These are phyloP conservation scores for Rhodotorula sp. DNA, from an alignment of 1,284 basidiomycete species.

Conservation along the genomic window DNA sequence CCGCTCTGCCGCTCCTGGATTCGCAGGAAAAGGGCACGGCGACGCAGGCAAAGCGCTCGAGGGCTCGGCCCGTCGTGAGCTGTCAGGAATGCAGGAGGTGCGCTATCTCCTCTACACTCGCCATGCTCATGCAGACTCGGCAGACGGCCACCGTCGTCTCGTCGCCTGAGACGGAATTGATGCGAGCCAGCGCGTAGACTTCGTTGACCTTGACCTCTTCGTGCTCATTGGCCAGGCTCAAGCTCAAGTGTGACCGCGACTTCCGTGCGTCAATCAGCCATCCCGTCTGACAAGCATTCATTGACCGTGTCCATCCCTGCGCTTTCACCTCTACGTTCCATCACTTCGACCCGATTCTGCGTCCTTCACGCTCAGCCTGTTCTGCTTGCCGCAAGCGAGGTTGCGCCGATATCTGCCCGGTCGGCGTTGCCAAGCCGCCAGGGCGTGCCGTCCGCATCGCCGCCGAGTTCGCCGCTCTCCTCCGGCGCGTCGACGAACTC, in stretches of 20 bases:
- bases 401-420: conserved; percentile 30
- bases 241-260: conserved; percentile 29
- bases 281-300: too few species aligned
- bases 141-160: neutral
- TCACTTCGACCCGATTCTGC: neutral
- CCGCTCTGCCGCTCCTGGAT: neutral
- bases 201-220: neutral
- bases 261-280: conserved; percentile 1
- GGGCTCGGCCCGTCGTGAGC: neutral
- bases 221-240: conserved; percentile 10
- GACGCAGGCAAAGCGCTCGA: too few species aligned
- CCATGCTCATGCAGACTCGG: neutral
- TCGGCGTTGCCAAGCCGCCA: conserved; percentile 17
- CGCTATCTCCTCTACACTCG: neutral
- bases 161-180: too few species aligned
- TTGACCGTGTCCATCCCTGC: too few species aligned
- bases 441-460: conserved; percentile 26
- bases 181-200: too few species aligned
- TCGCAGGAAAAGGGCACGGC: too few species aligned
- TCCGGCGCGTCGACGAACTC: conserved; percentile 28
- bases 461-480: conserved; percentile 24
- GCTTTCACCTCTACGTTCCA: neutral
- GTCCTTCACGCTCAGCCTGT: neutral
- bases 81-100: conserved; percentile 21
- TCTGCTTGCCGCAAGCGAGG: conserved; percentile 17